These are phyloP conservation scores for Metarhizium sp. DNA, from an alignment of 2,329 filamentous ascomycete species.

Conservation along the genomic window DNA sequence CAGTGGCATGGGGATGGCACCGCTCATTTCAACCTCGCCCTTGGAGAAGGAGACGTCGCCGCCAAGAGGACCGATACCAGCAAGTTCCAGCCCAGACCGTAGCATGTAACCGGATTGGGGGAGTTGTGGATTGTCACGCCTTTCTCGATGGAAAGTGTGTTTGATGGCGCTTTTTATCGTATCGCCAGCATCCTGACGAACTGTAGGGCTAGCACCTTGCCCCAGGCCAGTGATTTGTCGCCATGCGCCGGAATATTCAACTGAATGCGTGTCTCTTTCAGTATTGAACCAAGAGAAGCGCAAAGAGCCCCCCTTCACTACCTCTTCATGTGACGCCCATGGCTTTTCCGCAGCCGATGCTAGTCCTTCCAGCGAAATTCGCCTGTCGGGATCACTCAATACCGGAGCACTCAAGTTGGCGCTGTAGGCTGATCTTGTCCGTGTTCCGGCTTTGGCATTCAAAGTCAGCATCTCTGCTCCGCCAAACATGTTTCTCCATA, in stretches of 20 bases:
- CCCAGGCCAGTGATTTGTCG: slow-evolving; percentile 76
- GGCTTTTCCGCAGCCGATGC: slow-evolving; percentile 79
- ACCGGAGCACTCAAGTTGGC: slow-evolving; percentile 77
- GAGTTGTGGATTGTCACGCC: slow-evolving; percentile 75
- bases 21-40: slow-evolving; percentile 74
- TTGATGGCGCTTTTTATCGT: slow-evolving; percentile 80
- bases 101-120: slow-evolving; percentile 75
- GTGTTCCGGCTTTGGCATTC: slow-evolving; percentile 80
- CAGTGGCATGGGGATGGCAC: slow-evolving; percentile 63
- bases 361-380: slow-evolving; percentile 69
- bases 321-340: slow-evolving; percentile 92
- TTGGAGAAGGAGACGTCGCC: slow-evolving; percentile 95
- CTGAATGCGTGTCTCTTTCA: slow-evolving; percentile 60
- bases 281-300: slow-evolving; percentile 66
- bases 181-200: slow-evolving; percentile 81
- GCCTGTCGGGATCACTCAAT: slow-evolving; percentile 72
- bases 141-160: slow-evolving; percentile 72
- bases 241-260: slow-evolving; percentile 78
- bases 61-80: slow-evolving; percentile 71
- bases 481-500: slow-evolving; percentile 87
- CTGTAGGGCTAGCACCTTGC: slow-evolving; percentile 66
- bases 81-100: slow-evolving; percentile 72
- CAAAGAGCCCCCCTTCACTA: slow-evolving; percentile 65
- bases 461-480: slow-evolving; percentile 84
- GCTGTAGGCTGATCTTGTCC: slow-evolving; percentile 86